These are phyloP conservation scores for Fragaria nilgerrensis DNA, from an alignment of 306 rosid genomes.

Conservation along the genomic window DNA sequence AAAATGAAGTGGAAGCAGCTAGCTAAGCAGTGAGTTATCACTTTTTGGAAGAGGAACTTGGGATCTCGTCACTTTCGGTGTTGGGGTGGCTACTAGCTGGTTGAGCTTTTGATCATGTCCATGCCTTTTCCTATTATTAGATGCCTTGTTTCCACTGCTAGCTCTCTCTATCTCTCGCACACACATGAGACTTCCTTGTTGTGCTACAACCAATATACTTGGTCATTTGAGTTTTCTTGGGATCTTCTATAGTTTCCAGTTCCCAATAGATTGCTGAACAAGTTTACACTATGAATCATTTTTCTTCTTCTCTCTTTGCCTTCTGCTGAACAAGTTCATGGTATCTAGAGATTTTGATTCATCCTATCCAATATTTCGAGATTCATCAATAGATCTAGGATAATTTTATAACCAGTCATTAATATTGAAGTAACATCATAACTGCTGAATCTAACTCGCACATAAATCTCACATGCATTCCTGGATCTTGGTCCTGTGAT, in stretches of 20 bases:
- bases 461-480: conserved; percentile 2
- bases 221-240: not conserved
- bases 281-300: not conserved
- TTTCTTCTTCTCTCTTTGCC: not conserved
- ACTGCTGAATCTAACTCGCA: not conserved
- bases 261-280: not conserved
- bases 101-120: conserved; percentile 9
- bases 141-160: not conserved
- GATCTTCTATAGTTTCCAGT: not conserved
- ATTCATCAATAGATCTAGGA: not conserved
- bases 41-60: not conserved
- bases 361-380: not conserved
- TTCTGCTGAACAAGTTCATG: not conserved
- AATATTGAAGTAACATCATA: not conserved
- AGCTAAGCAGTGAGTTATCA: not conserved
- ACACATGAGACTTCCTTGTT: not conserved
- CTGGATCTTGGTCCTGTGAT: not conserved
- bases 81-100: conserved; percentile 1
- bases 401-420: not conserved
- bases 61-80: conserved; percentile 8
- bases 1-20: not conserved
- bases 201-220: not conserved
- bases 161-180: too few species aligned
- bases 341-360: not conserved
- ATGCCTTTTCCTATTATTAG: conserved; percentile 4